These are phyloP conservation scores for Amauroascus niger DNA, from an alignment of 2,329 filamentous ascomycete species.

Conservation along the genomic window DNA sequence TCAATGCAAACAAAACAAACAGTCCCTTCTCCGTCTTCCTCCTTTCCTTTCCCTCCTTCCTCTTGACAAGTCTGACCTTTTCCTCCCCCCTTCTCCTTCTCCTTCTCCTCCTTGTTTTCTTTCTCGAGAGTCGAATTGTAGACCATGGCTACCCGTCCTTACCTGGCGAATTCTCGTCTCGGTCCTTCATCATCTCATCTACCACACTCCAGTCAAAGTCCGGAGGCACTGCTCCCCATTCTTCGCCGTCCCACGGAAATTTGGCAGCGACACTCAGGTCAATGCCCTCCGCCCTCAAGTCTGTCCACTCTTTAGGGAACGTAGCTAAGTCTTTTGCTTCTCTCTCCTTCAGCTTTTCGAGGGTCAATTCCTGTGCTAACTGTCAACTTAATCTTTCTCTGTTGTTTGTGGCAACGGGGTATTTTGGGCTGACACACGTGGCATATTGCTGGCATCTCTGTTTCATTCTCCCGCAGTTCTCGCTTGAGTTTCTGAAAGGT, in stretches of 20 bases:
- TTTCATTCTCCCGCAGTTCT: slow-evolving; percentile 2
- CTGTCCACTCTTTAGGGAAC: not conserved
- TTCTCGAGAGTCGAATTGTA: too few species aligned
- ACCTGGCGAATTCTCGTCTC: too few species aligned
- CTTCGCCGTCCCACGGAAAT: not conserved
- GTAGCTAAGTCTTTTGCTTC: not conserved
- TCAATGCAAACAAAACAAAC: not conserved
- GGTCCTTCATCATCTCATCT: not conserved
- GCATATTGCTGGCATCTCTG: slow-evolving; percentile 11
- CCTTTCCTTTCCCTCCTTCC: too few species aligned
- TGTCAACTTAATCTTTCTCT: slow-evolving; percentile 5
- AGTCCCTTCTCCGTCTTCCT: too few species aligned
- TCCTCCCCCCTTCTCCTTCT: not conserved
- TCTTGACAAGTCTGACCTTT: not conserved
- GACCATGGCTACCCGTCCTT: too few species aligned
- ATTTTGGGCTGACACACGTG: slow-evolving; percentile 9
- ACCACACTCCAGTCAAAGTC: not conserved
- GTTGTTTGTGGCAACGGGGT: not conserved
- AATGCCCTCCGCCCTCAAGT: not conserved
- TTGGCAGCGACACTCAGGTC: not conserved
- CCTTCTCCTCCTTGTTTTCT: not conserved
- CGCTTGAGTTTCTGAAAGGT: slow-evolving; percentile 12
- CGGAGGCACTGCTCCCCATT: not conserved
- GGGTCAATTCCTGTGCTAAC: not conserved
- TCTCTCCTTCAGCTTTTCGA: not conserved